Evolutionary conservation across 345 rosid genomes (phyloP), one percentile per base, ranked within the genome.

Genomic region (Rhizophora mangle): DNA sequence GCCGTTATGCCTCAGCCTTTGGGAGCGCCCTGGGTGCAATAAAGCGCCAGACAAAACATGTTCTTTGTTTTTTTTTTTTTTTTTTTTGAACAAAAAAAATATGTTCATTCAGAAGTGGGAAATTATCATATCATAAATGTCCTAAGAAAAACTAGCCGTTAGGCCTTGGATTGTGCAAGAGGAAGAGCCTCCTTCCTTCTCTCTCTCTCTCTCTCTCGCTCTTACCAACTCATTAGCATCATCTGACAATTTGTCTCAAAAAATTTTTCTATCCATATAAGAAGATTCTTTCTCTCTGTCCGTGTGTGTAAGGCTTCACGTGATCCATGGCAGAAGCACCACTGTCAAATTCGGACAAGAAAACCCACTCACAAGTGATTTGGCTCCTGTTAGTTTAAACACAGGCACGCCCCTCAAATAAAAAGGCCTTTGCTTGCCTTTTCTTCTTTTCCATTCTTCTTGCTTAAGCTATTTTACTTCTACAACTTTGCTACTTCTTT

Each of bases 291-390:
- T 72, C 75, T 73, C 76, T 69, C 74, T 68, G 68, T 69, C 73
- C n/a, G n/a, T 65, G 16, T 10, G 36, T 32, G 39, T 70, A 13
- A 57, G 63, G 74, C 78, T 81, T 83, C 88, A 86, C 85, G 88
- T 84, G 86, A 61, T 47, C 3, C 51, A 49, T 56, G 65, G 56
- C 74, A 54, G 71, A 31, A 56, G 65, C 79, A 30, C 39, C 78
- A 71, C 74, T 56, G 31, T 67, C 73, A 63, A 29, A 24, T 71
- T 76, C 80, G 4, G 79, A 61, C 79, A 78, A 76, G 87, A 84
- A 78, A 84, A 74, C 79, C 76, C 62, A 61, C 62, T 60, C 67
- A 69, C 65, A 60, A 57, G 67, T 39, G 9, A 57, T 72, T 69
- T 66, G 52, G 63, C 68, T 52, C 69, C 70, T 78, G 80, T 80